These are phyloP conservation scores for Marasmius tenuissimus DNA, from an alignment of 1,284 basidiomycete species.

Conservation along the genomic window DNA sequence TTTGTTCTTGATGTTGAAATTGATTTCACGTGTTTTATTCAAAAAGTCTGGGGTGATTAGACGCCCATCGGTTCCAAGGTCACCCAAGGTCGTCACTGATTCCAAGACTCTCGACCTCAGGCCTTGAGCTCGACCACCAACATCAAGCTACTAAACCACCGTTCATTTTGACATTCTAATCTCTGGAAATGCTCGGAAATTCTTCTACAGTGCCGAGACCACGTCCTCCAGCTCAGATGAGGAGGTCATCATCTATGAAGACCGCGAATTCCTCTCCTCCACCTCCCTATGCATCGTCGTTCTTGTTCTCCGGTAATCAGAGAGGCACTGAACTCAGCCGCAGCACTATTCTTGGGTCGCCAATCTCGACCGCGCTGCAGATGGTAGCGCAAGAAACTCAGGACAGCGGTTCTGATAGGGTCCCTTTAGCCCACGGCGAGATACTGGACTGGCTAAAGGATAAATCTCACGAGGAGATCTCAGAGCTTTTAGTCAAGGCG, in stretches of 20 bases:
- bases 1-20: no score
- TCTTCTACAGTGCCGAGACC: constrained; percentile 48
- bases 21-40: background rate
- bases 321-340: constrained; percentile 11
- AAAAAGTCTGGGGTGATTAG: background rate
- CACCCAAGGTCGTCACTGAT: no score
- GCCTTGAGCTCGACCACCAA: no score
- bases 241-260: constrained; percentile 41
- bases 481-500: constrained; percentile 54
- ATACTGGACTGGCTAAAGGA: constrained; percentile 54
- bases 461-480: constrained; percentile 62
- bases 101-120: no score
- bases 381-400: constrained; percentile 25
- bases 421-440: constrained; percentile 18
- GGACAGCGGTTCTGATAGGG: background rate
- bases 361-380: constrained; percentile 34
- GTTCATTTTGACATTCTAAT: background rate
- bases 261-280: constrained; percentile 41
- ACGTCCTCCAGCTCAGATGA: constrained; percentile 58
- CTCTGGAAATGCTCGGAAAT: constrained; percentile 44
- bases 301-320: constrained; percentile 16
- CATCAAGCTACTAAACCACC: background rate
- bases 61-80: background rate
- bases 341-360: constrained; percentile 34
- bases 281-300: constrained; percentile 49